Evolutionary conservation across 2,329 filamentous ascomycete species (phyloP), one percentile per base, ranked within the genome.

Genomic region (Amauroascus niger): DNA sequence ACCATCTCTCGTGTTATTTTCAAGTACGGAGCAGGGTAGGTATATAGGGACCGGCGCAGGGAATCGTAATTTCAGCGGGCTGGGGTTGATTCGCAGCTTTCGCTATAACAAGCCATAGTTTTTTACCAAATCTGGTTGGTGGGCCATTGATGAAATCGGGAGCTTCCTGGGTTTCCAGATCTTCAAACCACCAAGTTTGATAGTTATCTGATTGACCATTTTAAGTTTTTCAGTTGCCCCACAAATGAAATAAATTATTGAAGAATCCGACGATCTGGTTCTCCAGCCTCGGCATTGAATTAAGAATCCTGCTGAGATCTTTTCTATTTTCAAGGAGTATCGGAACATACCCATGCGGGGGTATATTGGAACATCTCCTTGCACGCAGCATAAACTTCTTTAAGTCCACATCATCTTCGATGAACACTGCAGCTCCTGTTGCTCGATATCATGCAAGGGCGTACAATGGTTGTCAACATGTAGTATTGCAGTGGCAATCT

Each of bases 151-250:
- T n/a, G n/a, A n/a, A n/a, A n/a, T n/a, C n/a, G n/a, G n/a, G n/a
- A n/a, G n/a, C n/a, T n/a, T n/a, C n/a, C n/a, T n/a, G n/a, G n/a
- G n/a, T n/a, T n/a, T n/a, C n/a, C n/a, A n/a, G n/a, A n/a, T n/a
- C n/a, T n/a, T n/a, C n/a, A n/a, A n/a, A n/a, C n/a, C n/a, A n/a
- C n/a, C n/a, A n/a, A n/a, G n/a, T n/a, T n/a, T n/a, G n/a, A n/a
- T n/a, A n/a, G n/a, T n/a, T n/a, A n/a, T n/a, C n/a, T n/a, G n/a
- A n/a, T n/a, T n/a, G n/a, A 71, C 69, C 66, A 72, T 71, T 57
- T 72, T 72, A 3, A 69, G 69, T 5, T 66, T 65, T 0, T 69
- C 69, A 1, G 70, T 71, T 3, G 70, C 72, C 3, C 70, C 69
- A 11, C 63, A 67, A 0, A 69, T 72, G 58, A 72, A 72, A 57